These are phyloP conservation scores for Candida boidinii DNA, from an alignment of 805 yeast species.

Conservation along the genomic window DNA sequence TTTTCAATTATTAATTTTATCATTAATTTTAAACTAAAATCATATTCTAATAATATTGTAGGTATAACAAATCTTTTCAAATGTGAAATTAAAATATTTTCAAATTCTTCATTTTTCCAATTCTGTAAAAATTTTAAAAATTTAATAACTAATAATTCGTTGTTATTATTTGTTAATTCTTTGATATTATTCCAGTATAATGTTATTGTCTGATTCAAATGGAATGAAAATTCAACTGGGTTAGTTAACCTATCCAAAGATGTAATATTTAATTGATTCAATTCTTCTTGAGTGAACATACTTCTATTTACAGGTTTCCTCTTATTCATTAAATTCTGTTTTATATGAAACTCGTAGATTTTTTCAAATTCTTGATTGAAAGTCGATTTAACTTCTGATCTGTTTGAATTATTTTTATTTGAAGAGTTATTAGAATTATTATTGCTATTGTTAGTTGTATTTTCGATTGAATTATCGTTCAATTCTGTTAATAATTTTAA, in stretches of 20 bases:
- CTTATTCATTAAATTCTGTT: neutral
- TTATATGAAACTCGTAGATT: too few species aligned
- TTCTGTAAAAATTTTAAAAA: slow-evolving; percentile 22
- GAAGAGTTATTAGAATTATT: too few species aligned
- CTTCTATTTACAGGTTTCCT: neutral
- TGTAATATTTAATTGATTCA: slow-evolving; percentile 16
- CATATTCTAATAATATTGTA: slow-evolving; percentile 25
- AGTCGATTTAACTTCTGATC: too few species aligned
- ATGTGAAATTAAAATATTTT: slow-evolving; percentile 14
- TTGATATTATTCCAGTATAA: slow-evolving; percentile 19
- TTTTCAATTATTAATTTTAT: slow-evolving; percentile 29
- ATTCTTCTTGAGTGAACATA: slow-evolving; percentile 7
- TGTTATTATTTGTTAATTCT: slow-evolving; percentile 8
- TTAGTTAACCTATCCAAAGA: slow-evolving; percentile 21
- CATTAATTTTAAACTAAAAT: slow-evolving; percentile 26
- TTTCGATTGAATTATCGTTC: too few species aligned
- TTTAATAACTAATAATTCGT: slow-evolving; percentile 4
- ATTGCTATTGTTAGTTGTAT: too few species aligned
- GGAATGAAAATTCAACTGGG: slow-evolving; percentile 23
- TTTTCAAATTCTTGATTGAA: too few species aligned
- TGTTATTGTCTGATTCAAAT: slow-evolving; percentile 15
- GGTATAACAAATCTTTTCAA: slow-evolving; percentile 20
- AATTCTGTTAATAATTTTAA: too few species aligned
- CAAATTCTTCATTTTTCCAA: slow-evolving; percentile 30
- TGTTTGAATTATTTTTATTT: too few species aligned